These are phyloP conservation scores for Hyphodiscus hymeniophilus DNA, from an alignment of 495 filamentous ascomycete genomes.

Conservation along the genomic window DNA sequence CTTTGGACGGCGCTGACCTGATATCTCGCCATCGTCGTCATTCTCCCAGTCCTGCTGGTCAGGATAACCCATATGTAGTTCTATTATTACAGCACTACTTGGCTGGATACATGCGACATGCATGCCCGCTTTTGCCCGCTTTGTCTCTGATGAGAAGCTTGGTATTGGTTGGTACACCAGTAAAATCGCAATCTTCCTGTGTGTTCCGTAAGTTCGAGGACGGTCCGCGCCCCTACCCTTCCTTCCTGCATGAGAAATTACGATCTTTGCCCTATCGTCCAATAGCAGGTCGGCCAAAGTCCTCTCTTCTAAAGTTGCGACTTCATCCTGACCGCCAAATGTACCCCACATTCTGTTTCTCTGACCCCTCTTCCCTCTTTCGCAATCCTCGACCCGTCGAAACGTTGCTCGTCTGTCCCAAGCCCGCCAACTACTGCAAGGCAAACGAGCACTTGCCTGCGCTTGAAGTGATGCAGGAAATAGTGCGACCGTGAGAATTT, in stretches of 20 bases:
- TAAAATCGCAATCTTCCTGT: background rate
- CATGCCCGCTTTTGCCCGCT: background rate
- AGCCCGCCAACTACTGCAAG: too few species aligned
- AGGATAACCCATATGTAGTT: background rate
- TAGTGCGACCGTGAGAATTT: background rate
- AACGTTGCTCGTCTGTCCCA: too few species aligned
- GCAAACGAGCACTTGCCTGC: too few species aligned
- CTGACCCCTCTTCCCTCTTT: conserved; percentile 1
- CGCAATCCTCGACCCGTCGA: conserved; percentile 12
- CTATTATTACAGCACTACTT: too few species aligned
- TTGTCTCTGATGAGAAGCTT: background rate
- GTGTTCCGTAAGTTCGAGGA: too few species aligned
- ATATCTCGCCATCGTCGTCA: too few species aligned
- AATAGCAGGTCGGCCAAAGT: conserved; percentile 2
- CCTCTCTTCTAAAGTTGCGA: background rate
- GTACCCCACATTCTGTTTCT: conserved; percentile 15
- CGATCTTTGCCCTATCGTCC: conserved; percentile 6
- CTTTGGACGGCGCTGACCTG: too few species aligned
- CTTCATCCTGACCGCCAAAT: conserved; percentile 6
- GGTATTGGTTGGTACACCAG: too few species aligned
- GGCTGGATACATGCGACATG: background rate
- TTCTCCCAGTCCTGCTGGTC: too few species aligned
- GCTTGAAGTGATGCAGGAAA: too few species aligned
- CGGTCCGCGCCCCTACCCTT: background rate
- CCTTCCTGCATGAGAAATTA: conserved; percentile 1